These are phyloP conservation scores for Bipolaris cookei DNA, from an alignment of 2,329 filamentous ascomycete species.

Conservation along the genomic window DNA sequence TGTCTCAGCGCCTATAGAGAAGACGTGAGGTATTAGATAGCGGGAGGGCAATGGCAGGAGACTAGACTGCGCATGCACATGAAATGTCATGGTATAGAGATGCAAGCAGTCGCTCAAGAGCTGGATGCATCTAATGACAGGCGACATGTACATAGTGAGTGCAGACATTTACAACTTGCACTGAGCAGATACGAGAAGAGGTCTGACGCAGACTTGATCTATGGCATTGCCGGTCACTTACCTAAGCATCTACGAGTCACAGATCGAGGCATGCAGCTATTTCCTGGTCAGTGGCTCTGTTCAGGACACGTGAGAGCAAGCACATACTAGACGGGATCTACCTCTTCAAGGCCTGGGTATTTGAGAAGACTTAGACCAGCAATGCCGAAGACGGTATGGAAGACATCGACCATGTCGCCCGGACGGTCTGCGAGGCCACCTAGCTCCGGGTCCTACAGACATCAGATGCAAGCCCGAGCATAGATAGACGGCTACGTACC, in stretches of 20 bases:
- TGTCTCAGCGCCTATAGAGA: slow-evolving; percentile 67
- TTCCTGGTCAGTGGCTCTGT: slow-evolving; percentile 12
- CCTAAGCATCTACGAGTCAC: slow-evolving; percentile 46
- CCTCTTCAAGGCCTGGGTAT: slow-evolving; percentile 75
- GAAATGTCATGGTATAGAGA: not conserved
- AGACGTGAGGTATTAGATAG: slow-evolving; percentile 73
- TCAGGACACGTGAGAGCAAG: not conserved
- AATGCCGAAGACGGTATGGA: slow-evolving; percentile 89
- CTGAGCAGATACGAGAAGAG: not conserved
- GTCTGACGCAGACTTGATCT: not conserved
- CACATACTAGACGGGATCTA: slow-evolving; percentile 84
- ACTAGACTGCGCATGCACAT: not conserved
- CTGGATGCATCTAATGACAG: not conserved
- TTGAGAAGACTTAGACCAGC: slow-evolving; percentile 85
- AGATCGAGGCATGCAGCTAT: slow-evolving; percentile 51
- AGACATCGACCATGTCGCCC: slow-evolving; percentile 95
- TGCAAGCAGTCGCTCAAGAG: not conserved
- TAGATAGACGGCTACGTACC: slow-evolving; percentile 47
- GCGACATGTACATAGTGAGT: not conserved
- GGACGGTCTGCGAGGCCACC: slow-evolving; percentile 91
- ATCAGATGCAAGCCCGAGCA: not conserved
- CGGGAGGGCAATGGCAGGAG: slow-evolving; percentile 58
- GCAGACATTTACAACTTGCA: not conserved
- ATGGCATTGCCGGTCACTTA: slow-evolving; percentile 10
- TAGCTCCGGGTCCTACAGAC: slow-evolving; percentile 68